Conservation (phyloP, 805 yeast genomes). For the Candida stauntonica region DNA sequence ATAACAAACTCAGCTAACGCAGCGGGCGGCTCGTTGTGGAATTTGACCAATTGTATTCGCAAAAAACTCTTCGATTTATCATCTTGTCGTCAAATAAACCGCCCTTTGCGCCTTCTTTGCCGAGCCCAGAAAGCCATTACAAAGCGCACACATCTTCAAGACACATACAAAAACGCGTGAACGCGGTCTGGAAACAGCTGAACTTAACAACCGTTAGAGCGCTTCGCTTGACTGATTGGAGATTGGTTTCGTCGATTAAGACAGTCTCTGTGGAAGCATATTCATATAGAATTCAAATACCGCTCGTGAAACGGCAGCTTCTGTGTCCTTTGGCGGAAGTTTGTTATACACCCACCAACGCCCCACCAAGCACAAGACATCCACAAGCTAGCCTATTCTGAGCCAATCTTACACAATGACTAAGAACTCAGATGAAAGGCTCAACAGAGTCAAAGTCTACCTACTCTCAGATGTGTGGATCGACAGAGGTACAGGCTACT, state of each 20-base stretch:
- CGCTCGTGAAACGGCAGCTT: too few relatives aligned
- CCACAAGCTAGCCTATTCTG: background rate
- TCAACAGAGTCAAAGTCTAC: slow-evolving; percentile 89
- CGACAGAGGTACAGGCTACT: slow-evolving; percentile 90
- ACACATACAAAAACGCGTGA: background rate
- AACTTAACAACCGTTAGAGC: background rate
- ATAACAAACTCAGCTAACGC: background rate
- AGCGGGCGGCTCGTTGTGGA: background rate
- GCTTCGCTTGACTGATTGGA: background rate
- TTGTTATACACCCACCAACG: too few relatives aligned
- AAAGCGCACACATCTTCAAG: background rate
- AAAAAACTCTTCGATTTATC: background rate
- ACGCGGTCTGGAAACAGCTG: background rate
- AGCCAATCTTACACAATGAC: slow-evolving; percentile 2
- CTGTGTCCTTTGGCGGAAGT: too few relatives aligned
- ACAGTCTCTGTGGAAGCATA: too few relatives aligned
- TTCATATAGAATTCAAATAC: too few relatives aligned
- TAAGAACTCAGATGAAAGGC: slow-evolving; percentile 28
- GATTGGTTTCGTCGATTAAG: background rate
- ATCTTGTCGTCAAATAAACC: background rate
- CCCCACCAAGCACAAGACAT: background rate
- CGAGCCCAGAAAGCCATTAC: background rate
- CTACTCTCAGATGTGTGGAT: slow-evolving; percentile 80
- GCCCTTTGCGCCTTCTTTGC: background rate
- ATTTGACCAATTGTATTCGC: too few relatives aligned